Evolutionary conservation across 192 early-diverging fungal species (phyloP).

Genomic region (Backusella westeae): DNA sequence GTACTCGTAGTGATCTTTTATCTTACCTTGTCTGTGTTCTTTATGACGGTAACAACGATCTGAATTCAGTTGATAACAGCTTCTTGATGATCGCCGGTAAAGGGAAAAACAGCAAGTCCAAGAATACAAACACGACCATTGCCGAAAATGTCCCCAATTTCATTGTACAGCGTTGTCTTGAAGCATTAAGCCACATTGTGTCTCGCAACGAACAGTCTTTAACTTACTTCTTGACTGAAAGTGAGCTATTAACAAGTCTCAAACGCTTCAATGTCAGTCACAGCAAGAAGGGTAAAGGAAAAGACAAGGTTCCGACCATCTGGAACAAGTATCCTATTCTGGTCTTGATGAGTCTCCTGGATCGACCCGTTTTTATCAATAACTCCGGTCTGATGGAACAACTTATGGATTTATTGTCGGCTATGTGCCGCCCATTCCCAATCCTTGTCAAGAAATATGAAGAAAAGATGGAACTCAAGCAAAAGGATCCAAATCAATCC

Average conservation of each 20-base stretch:
- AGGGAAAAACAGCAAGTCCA: slow-evolving; percentile 47
- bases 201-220: slow-evolving; percentile 73
- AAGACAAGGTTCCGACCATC: slow-evolving; percentile 45
- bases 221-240: slow-evolving; percentile 76
- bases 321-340: slow-evolving; percentile 69
- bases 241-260: slow-evolving; percentile 55
- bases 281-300: slow-evolving; percentile 70
- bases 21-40: slow-evolving; percentile 85
- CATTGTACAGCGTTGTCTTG: slow-evolving; percentile 87
- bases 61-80: slow-evolving; percentile 72
- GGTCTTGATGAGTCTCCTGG: slow-evolving; percentile 79
- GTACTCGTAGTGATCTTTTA: slow-evolving; percentile 80
- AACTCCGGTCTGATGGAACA: slow-evolving; percentile 84
- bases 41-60: slow-evolving; percentile 75
- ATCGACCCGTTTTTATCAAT: slow-evolving; percentile 77
- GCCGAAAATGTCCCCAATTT: slow-evolving; percentile 79
- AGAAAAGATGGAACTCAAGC: slow-evolving; percentile 39
- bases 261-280: slow-evolving; percentile 42
- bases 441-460: slow-evolving; percentile 54
- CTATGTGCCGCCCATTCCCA: slow-evolving; percentile 76
- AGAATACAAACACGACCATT: slow-evolving; percentile 19
- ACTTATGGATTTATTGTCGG: slow-evolving; percentile 81
- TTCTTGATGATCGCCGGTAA: slow-evolving; percentile 71
- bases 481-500: slow-evolving; percentile 10
- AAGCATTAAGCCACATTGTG: slow-evolving; percentile 79